These are phyloP conservation scores for Piedraia hortae DNA, from an alignment of 2,329 filamentous ascomycete genomes.

Conservation along the genomic window DNA sequence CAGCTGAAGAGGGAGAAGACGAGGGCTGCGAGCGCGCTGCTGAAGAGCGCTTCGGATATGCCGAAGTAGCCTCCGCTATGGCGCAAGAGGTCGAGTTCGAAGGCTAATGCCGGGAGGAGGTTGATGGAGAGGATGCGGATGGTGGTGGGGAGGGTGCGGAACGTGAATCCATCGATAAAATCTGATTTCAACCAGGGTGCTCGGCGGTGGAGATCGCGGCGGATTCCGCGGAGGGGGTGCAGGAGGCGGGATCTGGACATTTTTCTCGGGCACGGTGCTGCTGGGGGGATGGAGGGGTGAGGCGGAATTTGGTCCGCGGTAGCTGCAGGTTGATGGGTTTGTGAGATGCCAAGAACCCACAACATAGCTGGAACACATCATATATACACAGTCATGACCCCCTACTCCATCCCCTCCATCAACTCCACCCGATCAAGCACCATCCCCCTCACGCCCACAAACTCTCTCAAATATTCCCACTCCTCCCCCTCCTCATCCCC, in stretches of 20 bases:
- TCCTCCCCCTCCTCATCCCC: conserved; percentile 80
- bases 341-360: no score
- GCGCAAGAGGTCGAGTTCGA: conserved; percentile 29
- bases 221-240: conserved; percentile 24
- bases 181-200: conserved; percentile 30
- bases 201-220: conserved; percentile 24
- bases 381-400: no score
- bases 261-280: no score
- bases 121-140: conserved; percentile 33
- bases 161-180: conserved; percentile 26
- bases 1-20: conserved; percentile 25
- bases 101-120: conserved; percentile 29
- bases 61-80: conserved; percentile 26
- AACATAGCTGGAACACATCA: no score
- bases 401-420: conserved; percentile 70
- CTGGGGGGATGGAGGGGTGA: no score
- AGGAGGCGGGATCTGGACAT: conserved; percentile 15
- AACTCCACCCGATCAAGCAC: conserved; percentile 66
- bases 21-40: conserved; percentile 26
- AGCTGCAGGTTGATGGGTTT: no score
- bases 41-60: conserved; percentile 28
- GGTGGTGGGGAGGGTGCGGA: conserved; percentile 26
- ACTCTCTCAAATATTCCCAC: conserved; percentile 67
- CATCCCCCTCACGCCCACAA: conserved; percentile 62
- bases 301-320: no score